These are phyloP conservation scores for Guadua angustifolia DNA, from an alignment of 176 grass and related monocot genomes.

Conservation along the genomic window DNA sequence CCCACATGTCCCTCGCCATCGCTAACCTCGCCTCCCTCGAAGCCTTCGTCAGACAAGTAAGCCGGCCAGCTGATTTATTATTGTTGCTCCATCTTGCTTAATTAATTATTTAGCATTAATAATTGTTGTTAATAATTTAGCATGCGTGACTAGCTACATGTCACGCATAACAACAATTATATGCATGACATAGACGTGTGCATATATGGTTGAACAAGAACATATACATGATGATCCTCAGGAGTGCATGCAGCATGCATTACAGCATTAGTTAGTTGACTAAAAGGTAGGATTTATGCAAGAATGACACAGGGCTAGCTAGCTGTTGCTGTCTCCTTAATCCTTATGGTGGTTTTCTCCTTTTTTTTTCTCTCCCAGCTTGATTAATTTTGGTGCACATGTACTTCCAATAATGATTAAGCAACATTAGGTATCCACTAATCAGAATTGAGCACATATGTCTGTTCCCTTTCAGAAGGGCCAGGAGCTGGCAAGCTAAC, in stretches of 20 bases:
- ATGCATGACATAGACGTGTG: neutral
- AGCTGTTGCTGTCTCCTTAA: neutral
- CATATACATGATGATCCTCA: neutral
- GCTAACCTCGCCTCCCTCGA: conserved; percentile 62
- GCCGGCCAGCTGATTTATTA: neutral
- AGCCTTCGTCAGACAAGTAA: conserved; percentile 57
- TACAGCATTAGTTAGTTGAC: neutral
- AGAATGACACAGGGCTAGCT: neutral
- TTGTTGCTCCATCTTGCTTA: neutral
- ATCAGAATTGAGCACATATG: neutral
- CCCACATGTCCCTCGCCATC: conserved; percentile 62
- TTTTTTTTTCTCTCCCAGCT: too few species aligned
- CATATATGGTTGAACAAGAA: neutral
- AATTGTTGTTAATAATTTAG: neutral
- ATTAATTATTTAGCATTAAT: neutral
- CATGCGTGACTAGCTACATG: neutral
- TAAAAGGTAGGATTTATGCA: neutral
- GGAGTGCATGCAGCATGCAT: neutral
- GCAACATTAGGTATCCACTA: neutral
- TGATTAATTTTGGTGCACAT: neutral
- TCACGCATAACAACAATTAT: neutral
- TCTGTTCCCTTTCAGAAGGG: neutral
- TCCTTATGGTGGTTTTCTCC: neutral
- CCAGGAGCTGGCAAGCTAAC: neutral
- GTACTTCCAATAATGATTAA: neutral